Conservation (phyloP, 2,329 filamentous ascomycete genomes). For the Colletotrichum karsti region DNA sequence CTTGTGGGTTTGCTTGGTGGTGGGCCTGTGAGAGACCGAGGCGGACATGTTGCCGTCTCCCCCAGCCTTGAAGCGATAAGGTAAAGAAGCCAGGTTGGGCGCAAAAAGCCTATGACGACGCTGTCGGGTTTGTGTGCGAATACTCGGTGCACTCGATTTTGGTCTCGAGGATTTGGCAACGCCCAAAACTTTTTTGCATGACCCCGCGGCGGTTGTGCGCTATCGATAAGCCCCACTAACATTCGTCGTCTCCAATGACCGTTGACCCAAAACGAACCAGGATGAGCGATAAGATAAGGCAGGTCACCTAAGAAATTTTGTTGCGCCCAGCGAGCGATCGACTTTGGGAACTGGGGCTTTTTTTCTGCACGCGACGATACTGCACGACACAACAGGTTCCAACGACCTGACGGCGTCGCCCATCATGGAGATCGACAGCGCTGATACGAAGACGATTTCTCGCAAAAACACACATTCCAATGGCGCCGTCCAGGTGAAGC, state of each 20-base stretch:
- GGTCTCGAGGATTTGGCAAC: constrained; percentile 16
- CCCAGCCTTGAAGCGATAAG: constrained; percentile 89
- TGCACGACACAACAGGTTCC: not conserved
- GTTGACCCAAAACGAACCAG: constrained; percentile 32
- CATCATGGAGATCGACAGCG: constrained; percentile 46
- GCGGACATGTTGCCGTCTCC: constrained; percentile 79
- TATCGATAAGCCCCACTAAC: constrained; percentile 44
- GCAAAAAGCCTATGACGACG: constrained; percentile 11
- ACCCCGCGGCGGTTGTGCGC: constrained; percentile 35
- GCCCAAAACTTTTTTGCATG: not conserved
- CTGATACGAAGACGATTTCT: constrained; percentile 43
- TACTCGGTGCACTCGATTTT: not conserved
- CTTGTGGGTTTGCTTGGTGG: constrained; percentile 90
- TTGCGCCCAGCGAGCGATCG: not conserved
- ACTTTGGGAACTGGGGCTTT: constrained; percentile 6
- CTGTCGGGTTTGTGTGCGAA: not conserved
- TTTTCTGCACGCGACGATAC: not conserved
- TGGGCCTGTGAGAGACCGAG: constrained; percentile 84
- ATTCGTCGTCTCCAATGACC: constrained; percentile 34
- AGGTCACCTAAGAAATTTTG: constrained; percentile 16
- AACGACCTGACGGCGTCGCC: not conserved
- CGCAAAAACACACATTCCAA: constrained; percentile 52
- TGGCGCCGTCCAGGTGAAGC: constrained; percentile 60
- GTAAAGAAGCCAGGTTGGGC: constrained; percentile 72
- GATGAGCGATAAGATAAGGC: constrained; percentile 12